These are phyloP conservation scores for Cyclotella cryptica DNA, from an alignment of 108 stramenopile species.

Conservation along the genomic window DNA sequence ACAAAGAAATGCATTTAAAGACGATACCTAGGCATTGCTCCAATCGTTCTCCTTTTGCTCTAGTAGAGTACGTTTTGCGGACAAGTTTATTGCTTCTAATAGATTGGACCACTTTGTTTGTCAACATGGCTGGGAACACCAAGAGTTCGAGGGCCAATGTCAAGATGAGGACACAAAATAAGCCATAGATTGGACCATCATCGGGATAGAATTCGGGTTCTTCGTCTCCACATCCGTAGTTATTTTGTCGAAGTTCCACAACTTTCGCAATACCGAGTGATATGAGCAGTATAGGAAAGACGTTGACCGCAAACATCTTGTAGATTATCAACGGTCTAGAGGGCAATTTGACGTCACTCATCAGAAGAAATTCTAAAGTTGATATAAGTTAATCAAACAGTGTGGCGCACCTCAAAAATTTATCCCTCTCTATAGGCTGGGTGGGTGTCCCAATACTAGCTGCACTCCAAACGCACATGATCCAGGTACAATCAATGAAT, in stretches of 20 bases:
- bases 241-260: slow-evolving; percentile 9
- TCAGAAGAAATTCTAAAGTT: too few species aligned
- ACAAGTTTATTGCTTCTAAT: slow-evolving; percentile 11
- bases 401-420: slow-evolving; percentile 18
- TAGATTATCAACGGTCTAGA: slow-evolving; percentile 22
- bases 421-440: slow-evolving; percentile 29
- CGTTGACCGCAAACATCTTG: slow-evolving; percentile 34
- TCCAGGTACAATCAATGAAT: slow-evolving; percentile 30
- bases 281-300: slow-evolving; percentile 25
- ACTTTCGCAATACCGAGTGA: slow-evolving; percentile 12
- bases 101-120: slow-evolving; percentile 18
- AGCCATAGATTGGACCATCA: slow-evolving; percentile 5
- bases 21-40: slow-evolving; percentile 33
- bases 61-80: slow-evolving; percentile 17
- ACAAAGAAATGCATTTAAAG: slow-evolving; percentile 32
- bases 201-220: slow-evolving; percentile 8
- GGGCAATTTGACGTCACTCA: too few species aligned
- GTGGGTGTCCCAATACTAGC: slow-evolving; percentile 40
- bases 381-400: not conserved
- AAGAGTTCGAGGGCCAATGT: slow-evolving; percentile 45
- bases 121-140: slow-evolving; percentile 34
- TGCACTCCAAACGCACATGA: slow-evolving; percentile 29
- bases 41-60: slow-evolving; percentile 32
- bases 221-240: slow-evolving; percentile 44
- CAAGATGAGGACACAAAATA: slow-evolving; percentile 36